Base-by-base conservation (phyloP, 768 basidiomycete genomes). In the Calocybe indica region DNA sequence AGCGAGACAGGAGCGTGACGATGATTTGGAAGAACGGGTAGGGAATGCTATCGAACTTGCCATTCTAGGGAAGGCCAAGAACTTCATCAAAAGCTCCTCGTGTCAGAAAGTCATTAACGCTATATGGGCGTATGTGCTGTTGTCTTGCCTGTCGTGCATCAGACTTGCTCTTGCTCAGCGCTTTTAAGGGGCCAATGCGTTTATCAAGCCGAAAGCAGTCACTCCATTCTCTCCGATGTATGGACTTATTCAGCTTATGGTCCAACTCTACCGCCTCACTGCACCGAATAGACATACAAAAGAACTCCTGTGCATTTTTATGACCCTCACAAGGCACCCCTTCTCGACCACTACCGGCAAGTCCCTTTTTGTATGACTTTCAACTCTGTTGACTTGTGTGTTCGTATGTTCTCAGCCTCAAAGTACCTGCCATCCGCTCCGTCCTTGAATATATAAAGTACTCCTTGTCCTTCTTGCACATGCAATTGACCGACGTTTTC, bases 31-130 rank as follows among this genome's bases (percentile, higher is more conserved):
- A 56, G 82, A 91, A 45, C 65, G 83, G 47, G 83, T 92, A 1
- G 93, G 94, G 5, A 96, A 93, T 58, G 93, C 92, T 1, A 87
- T 96, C 43, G 93, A 97, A 63, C 74, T 92, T 73, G 93, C 93
- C 4, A 93, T 96, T 53, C 73, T 95, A 14, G 80, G 88, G 50
- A 85, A 83, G 58, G 83, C 92, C 5, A 93, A 91, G 58, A 71
- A 82, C 13, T 96, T 97, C 66, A 92, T 95, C 59, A 91, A 92
- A 60, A 85, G 83, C 55, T 80, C 88, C 0, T 79, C 91, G 1
- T 92, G 87, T 57, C 93, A 96, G 61, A 92, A 84, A 57, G 88
- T 97, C 42, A 94, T 95, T 49, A 79, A 87, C 65, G 79, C 74
- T 0, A 88, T 88, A 29, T 90, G 87, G 86, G 75, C 76, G 86